Evolutionary conservation across 2,329 filamentous ascomycete genomes (phyloP).

Genomic region (Pseudocercospora crystallina): DNA sequence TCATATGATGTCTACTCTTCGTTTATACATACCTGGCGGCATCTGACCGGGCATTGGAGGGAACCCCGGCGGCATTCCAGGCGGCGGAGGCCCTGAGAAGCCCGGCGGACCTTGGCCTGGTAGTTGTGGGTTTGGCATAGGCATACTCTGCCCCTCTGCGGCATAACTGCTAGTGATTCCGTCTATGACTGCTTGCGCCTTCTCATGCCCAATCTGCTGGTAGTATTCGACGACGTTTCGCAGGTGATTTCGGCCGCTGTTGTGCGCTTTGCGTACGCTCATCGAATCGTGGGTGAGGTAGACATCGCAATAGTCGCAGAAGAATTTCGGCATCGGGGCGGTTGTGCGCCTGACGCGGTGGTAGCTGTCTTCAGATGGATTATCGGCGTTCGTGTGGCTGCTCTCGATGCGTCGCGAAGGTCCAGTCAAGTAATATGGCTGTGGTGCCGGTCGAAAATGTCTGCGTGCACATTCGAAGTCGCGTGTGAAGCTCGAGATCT

Average conservation of each 20-base stretch:
- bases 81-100: constrained; percentile 27
- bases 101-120: constrained; percentile 26
- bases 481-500: no score
- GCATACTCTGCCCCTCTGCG: constrained; percentile 82
- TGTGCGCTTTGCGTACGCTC: constrained; percentile 99
- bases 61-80: constrained; percentile 35
- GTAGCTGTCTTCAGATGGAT: no score
- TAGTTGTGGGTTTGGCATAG: constrained; percentile 60
- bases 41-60: constrained; percentile 19
- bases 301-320: constrained; percentile 96
- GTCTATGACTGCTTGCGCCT: constrained; percentile 97
- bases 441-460: no score
- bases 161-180: constrained; percentile 95
- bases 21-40: constrained; percentile 22
- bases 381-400: no score
- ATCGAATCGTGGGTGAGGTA: constrained; percentile 99
- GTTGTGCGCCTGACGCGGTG: not conserved
- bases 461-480: no score
- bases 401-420: no score
- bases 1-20: not conserved
- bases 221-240: constrained; percentile 99
- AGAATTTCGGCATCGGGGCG: constrained; percentile 37
- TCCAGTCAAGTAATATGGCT: no score
- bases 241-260: constrained; percentile 91
- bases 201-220: constrained; percentile 97